Evolutionary conservation across 352 stramenopile species (phyloP).

Genomic region (Phytophthora pistaciae): DNA sequence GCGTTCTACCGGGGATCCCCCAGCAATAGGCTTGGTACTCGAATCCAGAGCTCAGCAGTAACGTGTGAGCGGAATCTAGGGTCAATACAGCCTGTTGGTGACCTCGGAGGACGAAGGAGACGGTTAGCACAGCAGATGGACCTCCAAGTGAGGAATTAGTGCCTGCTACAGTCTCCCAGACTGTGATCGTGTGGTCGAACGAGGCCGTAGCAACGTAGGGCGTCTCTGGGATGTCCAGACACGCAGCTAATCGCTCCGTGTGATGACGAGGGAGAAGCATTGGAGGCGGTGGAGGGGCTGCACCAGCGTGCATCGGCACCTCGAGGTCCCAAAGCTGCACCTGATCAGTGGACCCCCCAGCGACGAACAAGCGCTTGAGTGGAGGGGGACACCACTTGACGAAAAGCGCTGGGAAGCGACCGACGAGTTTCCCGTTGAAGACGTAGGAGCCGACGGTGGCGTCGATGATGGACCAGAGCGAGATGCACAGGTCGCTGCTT

Average conservation of each 20-base stretch:
- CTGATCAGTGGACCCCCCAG: constrained; percentile 44
- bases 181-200: constrained; percentile 79
- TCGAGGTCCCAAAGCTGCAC: constrained; percentile 80
- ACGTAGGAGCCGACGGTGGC: constrained; percentile 66
- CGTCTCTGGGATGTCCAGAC: constrained; percentile 62
- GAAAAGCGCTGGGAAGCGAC: constrained; percentile 53
- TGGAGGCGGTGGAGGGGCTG: constrained; percentile 34
- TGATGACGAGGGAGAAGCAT: constrained; percentile 43
- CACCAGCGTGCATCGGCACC: constrained; percentile 37
- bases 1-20: constrained; percentile 55
- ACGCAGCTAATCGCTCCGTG: constrained; percentile 62
- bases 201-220: constrained; percentile 73
- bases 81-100: constrained; percentile 74
- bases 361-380: constrained; percentile 60
- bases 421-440: constrained; percentile 66
- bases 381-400: constrained; percentile 64
- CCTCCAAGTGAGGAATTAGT: constrained; percentile 22
- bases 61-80: constrained; percentile 62
- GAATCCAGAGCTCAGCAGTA: constrained; percentile 82
- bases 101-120: constrained; percentile 68
- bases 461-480: constrained; percentile 78
- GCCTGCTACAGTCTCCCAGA: constrained; percentile 69
- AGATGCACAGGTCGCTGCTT: constrained; percentile 63
- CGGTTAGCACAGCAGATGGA: constrained; percentile 39
- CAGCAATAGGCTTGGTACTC: constrained; percentile 88